phyloP scores from a whole-genome alignment of 345 rosid species.

The Dipteronia sinensis region DNA sequence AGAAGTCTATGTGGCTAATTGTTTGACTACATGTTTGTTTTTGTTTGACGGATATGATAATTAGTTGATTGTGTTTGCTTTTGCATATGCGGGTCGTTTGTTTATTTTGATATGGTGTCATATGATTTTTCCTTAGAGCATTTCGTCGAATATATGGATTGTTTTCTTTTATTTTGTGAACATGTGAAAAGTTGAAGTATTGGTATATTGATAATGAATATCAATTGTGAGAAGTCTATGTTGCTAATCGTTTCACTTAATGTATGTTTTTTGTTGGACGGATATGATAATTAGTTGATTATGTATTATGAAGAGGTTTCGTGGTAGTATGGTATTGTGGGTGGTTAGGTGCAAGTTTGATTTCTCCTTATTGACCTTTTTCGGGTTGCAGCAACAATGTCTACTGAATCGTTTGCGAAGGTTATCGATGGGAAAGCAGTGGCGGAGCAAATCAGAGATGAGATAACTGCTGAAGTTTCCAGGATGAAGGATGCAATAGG shows the following conservation, averaged over 20 bases:
- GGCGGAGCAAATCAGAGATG: conserved; percentile 72
- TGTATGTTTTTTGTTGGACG: neutral
- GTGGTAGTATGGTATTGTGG: neutral
- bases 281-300: neutral
- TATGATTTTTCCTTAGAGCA: neutral
- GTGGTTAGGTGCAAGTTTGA: neutral
- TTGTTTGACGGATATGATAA: neutral
- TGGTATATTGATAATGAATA: neutral
- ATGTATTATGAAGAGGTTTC: neutral
- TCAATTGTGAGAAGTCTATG: neutral
- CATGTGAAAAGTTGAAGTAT: neutral
- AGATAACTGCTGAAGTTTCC: conserved; percentile 60
- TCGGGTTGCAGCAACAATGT: conserved; percentile 31
- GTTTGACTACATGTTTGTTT: neutral
- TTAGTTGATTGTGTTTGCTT: neutral
- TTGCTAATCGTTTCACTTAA: neutral
- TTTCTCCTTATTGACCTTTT: neutral
- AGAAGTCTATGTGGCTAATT: neutral
- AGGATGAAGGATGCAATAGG: conserved; percentile 78
- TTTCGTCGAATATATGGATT: conserved; percentile 21
- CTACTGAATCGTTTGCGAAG: conserved; percentile 45
- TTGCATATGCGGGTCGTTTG: too few species aligned
- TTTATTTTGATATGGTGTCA: neutral
- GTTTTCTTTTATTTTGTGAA: neutral
- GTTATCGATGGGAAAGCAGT: conserved; percentile 79